Base-by-base conservation (phyloP, 2,329 filamentous ascomycete species). In the Clonostachys chloroleuca region DNA sequence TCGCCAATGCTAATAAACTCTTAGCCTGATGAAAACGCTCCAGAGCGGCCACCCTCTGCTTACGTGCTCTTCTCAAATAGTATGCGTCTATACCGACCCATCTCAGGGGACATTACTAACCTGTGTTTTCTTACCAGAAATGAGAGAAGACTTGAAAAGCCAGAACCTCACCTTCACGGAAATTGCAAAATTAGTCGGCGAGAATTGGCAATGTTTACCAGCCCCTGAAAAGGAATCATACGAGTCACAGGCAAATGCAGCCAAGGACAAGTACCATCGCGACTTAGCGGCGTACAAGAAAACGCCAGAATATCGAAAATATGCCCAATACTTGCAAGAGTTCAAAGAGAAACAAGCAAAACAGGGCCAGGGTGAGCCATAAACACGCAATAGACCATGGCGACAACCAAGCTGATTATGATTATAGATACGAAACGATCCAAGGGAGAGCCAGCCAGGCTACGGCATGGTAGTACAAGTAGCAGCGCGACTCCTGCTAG, bases 11-110 rank as follows among this genome's bases (percentile, higher is more conserved):
- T 34, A 44, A 45, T 49, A 33, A 52, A 34, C 39, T 9, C 8
- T 2, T 47, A 89, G 81, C 75, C 87, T 5, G 89, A 94, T 55
- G 85, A 90, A 49, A 83, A 89, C 67, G 88, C 88, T 1, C 89
- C 89, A 2, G 87, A 92, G 59, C 76, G 88, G 20, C 87, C 89
- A 2, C 86, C 87, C 1, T 92, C 88, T 5, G 89, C 88, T 44
- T 92, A 92, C 66, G 89, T 92, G 12, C 78, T 92, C 14, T 94
- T 94, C 59, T 92, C 89, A 1, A 92, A 92, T 57, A 88, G 86
- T 89, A 65, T 70, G 84, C 24, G 24, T 9, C 24, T 30, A 10
- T 30, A 30, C 24, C 24, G 24, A 30, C 24, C 24, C 24, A 10
- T 30, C 24, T 10, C 8, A 30, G 24, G 24, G 24, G 24, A 30